Evolutionary conservation across 306 rosid species (phyloP).

Genomic region (Dryas octopetala): DNA sequence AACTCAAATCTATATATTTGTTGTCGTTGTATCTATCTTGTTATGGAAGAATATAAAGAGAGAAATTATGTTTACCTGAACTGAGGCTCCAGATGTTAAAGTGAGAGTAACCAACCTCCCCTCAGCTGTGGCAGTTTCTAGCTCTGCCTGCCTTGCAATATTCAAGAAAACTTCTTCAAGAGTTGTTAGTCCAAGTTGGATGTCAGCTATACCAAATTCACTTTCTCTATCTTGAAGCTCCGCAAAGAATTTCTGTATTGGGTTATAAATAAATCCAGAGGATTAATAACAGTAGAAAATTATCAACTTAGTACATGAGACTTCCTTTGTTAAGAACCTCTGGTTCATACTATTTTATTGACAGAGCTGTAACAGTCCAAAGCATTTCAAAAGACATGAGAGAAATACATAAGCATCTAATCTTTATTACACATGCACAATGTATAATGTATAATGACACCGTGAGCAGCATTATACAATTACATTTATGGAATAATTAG

Average conservation of each 20-base stretch:
- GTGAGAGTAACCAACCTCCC: constrained; percentile 56
- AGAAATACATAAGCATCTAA: too few species aligned
- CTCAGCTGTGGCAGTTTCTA: constrained; percentile 76
- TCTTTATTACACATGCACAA: background rate
- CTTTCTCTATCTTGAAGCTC: constrained; percentile 67
- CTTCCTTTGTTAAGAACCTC: too few species aligned
- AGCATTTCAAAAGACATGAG: too few species aligned
- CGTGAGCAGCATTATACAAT: background rate
- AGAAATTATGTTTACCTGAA: constrained; percentile 37
- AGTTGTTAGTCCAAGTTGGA: constrained; percentile 79
- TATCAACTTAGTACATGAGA: background rate
- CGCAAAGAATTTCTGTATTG: constrained; percentile 55
- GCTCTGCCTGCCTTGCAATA: constrained; percentile 81
- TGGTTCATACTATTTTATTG: too few species aligned
- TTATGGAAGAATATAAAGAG: background rate
- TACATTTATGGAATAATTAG: background rate
- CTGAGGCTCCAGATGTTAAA: constrained; percentile 62
- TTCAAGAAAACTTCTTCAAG: constrained; percentile 92
- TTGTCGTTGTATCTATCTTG: too few species aligned
- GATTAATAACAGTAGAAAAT: background rate
- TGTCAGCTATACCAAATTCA: constrained; percentile 74
- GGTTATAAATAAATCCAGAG: background rate
- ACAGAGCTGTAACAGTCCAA: too few species aligned
- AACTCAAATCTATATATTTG: too few species aligned
- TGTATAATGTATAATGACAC: background rate